phyloP scores from a whole-genome alignment of 2,329 filamentous ascomycete species.

The Diaporthe ampelina region DNA sequence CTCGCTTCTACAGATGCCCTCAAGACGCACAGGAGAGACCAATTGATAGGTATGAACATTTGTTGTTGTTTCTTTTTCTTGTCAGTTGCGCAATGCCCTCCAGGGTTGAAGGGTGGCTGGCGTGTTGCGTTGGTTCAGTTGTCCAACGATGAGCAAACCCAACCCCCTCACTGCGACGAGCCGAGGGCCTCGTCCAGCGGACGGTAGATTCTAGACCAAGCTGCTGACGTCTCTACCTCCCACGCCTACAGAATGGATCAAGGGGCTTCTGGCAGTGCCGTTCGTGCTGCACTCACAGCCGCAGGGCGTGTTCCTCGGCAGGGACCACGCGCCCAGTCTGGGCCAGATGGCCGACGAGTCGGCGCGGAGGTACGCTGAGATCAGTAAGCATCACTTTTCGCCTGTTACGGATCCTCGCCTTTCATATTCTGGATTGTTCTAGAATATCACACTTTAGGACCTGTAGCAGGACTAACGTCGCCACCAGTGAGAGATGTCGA shows the following conservation, averaged over 20 bases:
- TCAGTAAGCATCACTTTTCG: conserved; percentile 69
- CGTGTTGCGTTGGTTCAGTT: not conserved
- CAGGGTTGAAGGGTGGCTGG: not conserved
- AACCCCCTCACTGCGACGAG: conserved; percentile 2
- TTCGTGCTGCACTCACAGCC: conserved; percentile 98
- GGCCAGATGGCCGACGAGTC: conserved; percentile 81
- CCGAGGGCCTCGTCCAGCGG: not conserved
- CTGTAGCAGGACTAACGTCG: too few relatives aligned
- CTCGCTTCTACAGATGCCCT: conserved; percentile 65
- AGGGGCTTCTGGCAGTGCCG: conserved; percentile 91
- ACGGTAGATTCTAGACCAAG: not conserved
- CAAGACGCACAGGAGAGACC: conserved; percentile 91
- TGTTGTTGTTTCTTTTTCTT: not conserved
- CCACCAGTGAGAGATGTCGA: conserved; percentile 73
- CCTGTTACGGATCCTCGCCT: too few relatives aligned
- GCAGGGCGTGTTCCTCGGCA: conserved; percentile 77
- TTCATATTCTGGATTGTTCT: too few relatives aligned
- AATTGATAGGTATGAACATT: conserved; percentile 77
- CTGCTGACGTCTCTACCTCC: not conserved
- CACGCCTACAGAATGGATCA: conserved; percentile 86
- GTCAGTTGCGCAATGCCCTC: not conserved
- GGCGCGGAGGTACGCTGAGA: conserved; percentile 91
- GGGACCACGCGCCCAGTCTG: conserved; percentile 74
- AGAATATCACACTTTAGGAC: too few relatives aligned
- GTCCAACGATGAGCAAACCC: conserved; percentile 15